Evolutionary conservation across 495 filamentous ascomycete species (phyloP), one percentile per base, ranked within the genome.

Genomic region (Rhypophila decipiens): DNA sequence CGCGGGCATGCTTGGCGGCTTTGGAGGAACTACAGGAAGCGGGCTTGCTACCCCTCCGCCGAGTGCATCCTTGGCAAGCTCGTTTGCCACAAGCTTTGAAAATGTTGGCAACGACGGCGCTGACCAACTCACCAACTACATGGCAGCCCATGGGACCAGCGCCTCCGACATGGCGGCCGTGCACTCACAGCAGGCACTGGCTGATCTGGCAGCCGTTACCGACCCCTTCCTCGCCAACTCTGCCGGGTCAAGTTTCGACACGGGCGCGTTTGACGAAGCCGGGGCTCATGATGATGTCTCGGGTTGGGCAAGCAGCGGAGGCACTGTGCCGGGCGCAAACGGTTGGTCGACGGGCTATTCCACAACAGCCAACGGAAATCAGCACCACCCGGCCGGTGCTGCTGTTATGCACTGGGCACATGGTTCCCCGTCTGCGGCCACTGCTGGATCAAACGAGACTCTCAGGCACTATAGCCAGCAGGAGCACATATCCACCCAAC

Each of bases 21-120:
- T 53, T 46, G 43, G 46, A 12, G 41, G 43, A 35, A 46, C 54
- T n/a, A n/a, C n/a, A n/a, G 27, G 27, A 31, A 33, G 45, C 35
- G 54, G 60, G 4, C 56, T 67, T 2, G 57, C 50, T 8, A 67
- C 62, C 1, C 64, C 62, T 15, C 60, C 62, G 2, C 64, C 60
- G 15, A 61, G 40, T 2, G 62, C 62, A 10, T 59, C 60, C 8
- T 33, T 61, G 11, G 43, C 47, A 17, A 55, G 39, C 17, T 62
- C 57, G 0, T 65, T 63, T 38, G 33, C 44, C 38, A 24, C 31
- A 3, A 45, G 43, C 43, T 59, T 65, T 31, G 59, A 58, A 44
- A 35, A 42, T 8, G 12, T 22, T 2, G 37, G 21, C 13, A 42
- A 31, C 12, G 33, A 42, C 3, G 50, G 18, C 40, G 23, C 8